Evolutionary conservation across 495 filamentous ascomycete genomes (phyloP).

Genomic region (Mytilinidion resinicola): DNA sequence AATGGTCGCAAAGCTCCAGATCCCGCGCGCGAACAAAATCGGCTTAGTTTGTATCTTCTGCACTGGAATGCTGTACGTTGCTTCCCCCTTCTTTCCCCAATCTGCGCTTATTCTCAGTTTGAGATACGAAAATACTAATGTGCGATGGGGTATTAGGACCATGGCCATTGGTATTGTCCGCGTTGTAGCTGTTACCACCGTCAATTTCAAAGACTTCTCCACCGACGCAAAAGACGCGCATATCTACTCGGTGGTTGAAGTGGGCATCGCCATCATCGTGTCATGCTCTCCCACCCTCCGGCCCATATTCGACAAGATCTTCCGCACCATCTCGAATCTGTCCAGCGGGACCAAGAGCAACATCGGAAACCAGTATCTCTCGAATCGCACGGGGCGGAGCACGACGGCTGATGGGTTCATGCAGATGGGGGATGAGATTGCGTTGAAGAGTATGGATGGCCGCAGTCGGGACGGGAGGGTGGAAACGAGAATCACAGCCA

Average conservation of each 20-base stretch:
- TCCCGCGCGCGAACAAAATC: neutral
- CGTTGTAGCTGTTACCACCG: neutral
- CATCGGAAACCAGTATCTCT: neutral
- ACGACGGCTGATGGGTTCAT: neutral
- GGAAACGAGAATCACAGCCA: too few relatives aligned
- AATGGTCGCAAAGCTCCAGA: neutral
- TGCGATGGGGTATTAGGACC: neutral
- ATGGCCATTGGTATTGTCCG: neutral
- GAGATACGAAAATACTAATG: too few relatives aligned
- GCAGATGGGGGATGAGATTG: neutral
- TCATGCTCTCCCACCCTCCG: neutral
- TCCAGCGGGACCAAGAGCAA: neutral
- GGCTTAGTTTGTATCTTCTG: neutral
- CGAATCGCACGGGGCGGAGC: neutral
- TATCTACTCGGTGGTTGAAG: neutral
- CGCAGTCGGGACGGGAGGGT: too few relatives aligned
- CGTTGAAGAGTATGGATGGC: neutral
- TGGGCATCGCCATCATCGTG: neutral
- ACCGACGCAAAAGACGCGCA: neutral
- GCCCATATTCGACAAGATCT: slow-evolving; percentile 1
- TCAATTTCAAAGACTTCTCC: neutral
- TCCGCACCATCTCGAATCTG: neutral
- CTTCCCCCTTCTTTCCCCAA: neutral
- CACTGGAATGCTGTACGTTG: neutral
- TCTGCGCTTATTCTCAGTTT: neutral